Evolutionary conservation across 305 asterid genomes (phyloP), one percentile per base, ranked within the genome.

Genomic region (Plantago rigida): DNA sequence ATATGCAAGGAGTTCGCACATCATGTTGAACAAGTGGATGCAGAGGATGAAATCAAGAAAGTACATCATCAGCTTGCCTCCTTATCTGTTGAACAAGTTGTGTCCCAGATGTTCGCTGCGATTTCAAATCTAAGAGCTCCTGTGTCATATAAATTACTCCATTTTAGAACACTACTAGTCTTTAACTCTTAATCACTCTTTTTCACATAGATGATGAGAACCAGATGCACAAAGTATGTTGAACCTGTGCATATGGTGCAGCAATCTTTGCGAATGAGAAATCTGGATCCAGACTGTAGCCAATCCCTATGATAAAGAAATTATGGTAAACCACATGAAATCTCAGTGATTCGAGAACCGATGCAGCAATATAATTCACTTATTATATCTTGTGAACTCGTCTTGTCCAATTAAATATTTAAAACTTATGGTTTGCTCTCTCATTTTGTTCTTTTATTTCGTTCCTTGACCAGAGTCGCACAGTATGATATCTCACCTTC

Each of bases 161-260:
- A 22, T 1, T 22, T 22, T 22, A 22, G 26, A 22, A 22, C 26
- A 22, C 1, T 22, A 22, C 26, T 22, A 22, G 26, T 22, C 26
- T 22, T 29, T 29, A 29, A 29, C 34, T 29, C 10, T 22, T 12
- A 45, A 59, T 9, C n/a, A 6, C 41, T 54, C 49, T 41, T 17
- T 17, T 52, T 24, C 17, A 31, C 45, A 34, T 51, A 7, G 28
- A 3, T 63, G 59, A 19, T 36, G 44, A 8, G 44, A 36, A 36
- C 19, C 28, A 55, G 17, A 56, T 34, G 65, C 49, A 24, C 3
- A 28, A 39, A n/a, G 41, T 11, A 64, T 31, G 51, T 41, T 9
- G 60, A 69, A 83, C 96, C 89, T 90, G 96, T 36, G 97, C 97
- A 66, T 82, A 90, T 8, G 97, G 97, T 55, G 97, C 95, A 41